Percentiles rank a stretch among this genome's conserved stretches.
These are phyloP conservation scores for Monilinia vaccinii-corymbosi DNA, from an alignment of 2,329 filamentous ascomycete species.

Conservation along the genomic window DNA sequence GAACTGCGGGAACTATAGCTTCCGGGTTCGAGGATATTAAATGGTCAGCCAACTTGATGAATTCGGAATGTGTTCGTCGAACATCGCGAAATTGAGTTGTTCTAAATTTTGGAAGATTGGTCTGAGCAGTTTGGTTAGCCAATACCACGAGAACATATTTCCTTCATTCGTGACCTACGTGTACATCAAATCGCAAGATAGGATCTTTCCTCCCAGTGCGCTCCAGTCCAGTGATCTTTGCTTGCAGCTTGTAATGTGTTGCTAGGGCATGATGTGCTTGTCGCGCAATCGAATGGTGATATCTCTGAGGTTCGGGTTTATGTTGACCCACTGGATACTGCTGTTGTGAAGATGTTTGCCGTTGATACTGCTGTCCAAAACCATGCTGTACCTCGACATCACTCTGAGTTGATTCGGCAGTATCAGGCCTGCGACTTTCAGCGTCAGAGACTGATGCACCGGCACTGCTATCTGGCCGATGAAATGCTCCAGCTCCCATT, in stretches of 20 bases:
- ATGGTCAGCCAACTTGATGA: conserved; percentile 91
- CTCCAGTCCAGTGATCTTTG: conserved; percentile 90
- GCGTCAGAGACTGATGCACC: conserved; percentile 23
- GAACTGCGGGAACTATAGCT: conserved; percentile 85
- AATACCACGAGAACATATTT: neutral
- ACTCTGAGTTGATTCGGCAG: conserved; percentile 22
- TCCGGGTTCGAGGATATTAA: conserved; percentile 97
- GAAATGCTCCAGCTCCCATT: conserved; percentile 19
- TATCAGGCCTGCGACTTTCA: conserved; percentile 25
- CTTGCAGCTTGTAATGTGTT: conserved; percentile 77
- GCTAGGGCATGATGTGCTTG: conserved; percentile 36
- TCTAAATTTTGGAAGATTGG: conserved; percentile 94
- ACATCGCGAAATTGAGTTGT: conserved; percentile 98
- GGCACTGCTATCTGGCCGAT: conserved; percentile 23
- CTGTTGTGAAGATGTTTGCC: conserved; percentile 16
- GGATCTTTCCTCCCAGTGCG: conserved; percentile 92
- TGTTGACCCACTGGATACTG: conserved; percentile 29
- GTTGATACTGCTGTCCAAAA: conserved; percentile 25
- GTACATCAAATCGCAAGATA: conserved; percentile 88
- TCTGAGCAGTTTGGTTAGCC: conserved; percentile 44
- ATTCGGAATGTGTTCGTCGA: conserved; percentile 88
- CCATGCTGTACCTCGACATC: conserved; percentile 28
- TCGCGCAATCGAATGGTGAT: conserved; percentile 23
- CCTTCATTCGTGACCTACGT: conserved; percentile 51
- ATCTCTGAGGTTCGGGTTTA: conserved; percentile 29